These are phyloP conservation scores for Penicillium verhagenii DNA, from an alignment of 495 filamentous ascomycete species.

Conservation along the genomic window DNA sequence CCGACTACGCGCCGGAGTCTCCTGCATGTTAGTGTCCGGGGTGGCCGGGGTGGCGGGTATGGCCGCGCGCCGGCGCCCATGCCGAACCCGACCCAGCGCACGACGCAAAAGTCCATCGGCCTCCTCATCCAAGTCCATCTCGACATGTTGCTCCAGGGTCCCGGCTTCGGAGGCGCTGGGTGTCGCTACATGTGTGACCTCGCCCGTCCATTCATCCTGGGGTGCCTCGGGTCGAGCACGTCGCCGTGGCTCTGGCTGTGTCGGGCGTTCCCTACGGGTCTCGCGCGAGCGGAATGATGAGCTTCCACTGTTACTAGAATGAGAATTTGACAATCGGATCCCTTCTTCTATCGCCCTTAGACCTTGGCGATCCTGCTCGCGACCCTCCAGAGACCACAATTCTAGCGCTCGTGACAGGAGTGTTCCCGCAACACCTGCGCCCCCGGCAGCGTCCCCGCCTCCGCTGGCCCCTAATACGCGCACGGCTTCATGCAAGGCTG, in stretches of 20 bases:
- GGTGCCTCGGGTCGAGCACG: constrained; percentile 23
- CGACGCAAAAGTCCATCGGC: constrained; percentile 39
- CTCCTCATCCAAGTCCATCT: constrained; percentile 44
- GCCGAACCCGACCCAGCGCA: constrained; percentile 37
- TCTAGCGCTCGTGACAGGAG: constrained; percentile 71
- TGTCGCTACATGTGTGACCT: constrained; percentile 30
- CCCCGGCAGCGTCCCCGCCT: constrained; percentile 58
- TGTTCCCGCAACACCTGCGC: constrained; percentile 72
- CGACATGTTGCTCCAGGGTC: constrained; percentile 36
- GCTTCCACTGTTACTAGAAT: constrained; percentile 15
- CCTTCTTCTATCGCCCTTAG: constrained; percentile 18
- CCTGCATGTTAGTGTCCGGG: constrained; percentile 23
- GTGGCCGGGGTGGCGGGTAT: not conserved
- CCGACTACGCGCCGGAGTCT: constrained; percentile 24
- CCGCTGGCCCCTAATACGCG: constrained; percentile 47
- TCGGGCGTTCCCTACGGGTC: constrained; percentile 24
- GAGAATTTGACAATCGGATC: not conserved
- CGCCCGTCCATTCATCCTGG: constrained; percentile 39
- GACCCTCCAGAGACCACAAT: constrained; percentile 55
- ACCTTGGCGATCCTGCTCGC: constrained; percentile 22
- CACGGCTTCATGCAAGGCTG: constrained; percentile 69
- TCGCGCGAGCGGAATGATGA: constrained; percentile 25
- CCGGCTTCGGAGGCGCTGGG: constrained; percentile 1
- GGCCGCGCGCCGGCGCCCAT: constrained; percentile 23
- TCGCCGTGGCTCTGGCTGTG: constrained; percentile 22